A percentile compares a stretch with the other conserved stretches of the same genome.
These are phyloP conservation scores for Wickerhamomyces tratensis DNA, from an alignment of 805 yeast species.

Conservation along the genomic window DNA sequence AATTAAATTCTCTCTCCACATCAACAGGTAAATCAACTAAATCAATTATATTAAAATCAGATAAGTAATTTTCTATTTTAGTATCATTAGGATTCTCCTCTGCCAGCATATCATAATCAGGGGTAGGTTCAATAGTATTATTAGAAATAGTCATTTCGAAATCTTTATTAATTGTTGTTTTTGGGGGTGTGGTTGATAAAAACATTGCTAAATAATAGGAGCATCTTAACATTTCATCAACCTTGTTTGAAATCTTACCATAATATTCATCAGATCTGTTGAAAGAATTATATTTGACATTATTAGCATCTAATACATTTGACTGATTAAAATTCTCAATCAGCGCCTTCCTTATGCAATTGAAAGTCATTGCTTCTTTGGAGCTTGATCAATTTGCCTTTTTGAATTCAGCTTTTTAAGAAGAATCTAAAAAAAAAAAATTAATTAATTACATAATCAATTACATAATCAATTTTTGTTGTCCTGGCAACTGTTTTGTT, in stretches of 20 bases:
- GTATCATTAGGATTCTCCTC: slow-evolving; percentile 2
- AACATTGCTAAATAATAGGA: slow-evolving; percentile 7
- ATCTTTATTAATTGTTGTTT: background rate
- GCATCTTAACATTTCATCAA: slow-evolving; percentile 9
- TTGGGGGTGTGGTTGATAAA: slow-evolving; percentile 8
- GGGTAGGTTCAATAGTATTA: too few species aligned
- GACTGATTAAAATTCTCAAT: slow-evolving; percentile 1
- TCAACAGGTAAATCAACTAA: slow-evolving; percentile 7
- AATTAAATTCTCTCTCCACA: slow-evolving; percentile 10
- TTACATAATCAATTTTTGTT: background rate
- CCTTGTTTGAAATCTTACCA: slow-evolving; percentile 5
- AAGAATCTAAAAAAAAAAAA: too few species aligned
- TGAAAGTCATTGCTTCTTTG: slow-evolving; percentile 5
- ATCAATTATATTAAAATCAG: background rate
- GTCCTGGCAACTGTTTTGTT: background rate
- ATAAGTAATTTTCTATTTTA: background rate
- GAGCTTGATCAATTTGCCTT: background rate
- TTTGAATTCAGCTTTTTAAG: too few species aligned
- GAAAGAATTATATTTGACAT: slow-evolving; percentile 6
- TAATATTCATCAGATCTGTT: slow-evolving; percentile 6
- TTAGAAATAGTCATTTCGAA: background rate
- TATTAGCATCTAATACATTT: slow-evolving; percentile 2
- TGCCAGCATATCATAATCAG: too few species aligned
- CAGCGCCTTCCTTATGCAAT: slow-evolving; percentile 6
- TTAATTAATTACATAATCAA: too few species aligned